Conservation (phyloP, 2,329 filamentous ascomycete species). For the Claviceps sp. region DNA sequence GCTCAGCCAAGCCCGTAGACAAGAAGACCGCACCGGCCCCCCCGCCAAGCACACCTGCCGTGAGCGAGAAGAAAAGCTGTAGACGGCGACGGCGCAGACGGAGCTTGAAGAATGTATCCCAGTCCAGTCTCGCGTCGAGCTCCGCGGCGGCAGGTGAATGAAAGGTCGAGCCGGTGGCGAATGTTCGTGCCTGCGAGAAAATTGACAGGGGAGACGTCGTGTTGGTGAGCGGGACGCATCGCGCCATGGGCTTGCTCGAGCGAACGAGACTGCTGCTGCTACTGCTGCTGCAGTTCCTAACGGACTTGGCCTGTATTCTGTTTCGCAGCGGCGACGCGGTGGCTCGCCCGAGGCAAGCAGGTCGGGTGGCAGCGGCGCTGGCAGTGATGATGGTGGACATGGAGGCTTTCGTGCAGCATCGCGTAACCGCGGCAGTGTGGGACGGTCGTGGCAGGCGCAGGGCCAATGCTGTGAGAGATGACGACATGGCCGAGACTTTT, state of each 20-base stretch:
- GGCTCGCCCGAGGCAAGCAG: conserved; percentile 12
- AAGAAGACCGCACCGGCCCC: conserved; percentile 51
- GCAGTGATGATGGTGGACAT: conserved; percentile 13
- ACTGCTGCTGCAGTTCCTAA: not conserved
- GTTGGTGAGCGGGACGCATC: conserved; percentile 3
- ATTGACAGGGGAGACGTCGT: not conserved
- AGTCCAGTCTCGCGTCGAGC: conserved; percentile 41
- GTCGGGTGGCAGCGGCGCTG: conserved; percentile 6
- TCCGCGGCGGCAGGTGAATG: conserved; percentile 1
- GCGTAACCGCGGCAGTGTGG: conserved; percentile 11
- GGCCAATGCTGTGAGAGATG: conserved; percentile 19
- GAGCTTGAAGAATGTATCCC: conserved; percentile 87
- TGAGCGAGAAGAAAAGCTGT: conserved; percentile 64
- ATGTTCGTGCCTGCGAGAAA: conserved; percentile 5
- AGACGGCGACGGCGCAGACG: conserved; percentile 74
- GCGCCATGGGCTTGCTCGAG: conserved; percentile 2
- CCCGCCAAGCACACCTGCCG: conserved; percentile 49
- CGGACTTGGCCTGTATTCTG: conserved; percentile 4
- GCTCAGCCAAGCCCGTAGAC: conserved; percentile 58
- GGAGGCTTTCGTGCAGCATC: conserved; percentile 16
- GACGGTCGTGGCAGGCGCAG: conserved; percentile 16
- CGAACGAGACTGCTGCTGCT: not conserved
- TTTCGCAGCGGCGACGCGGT: conserved; percentile 6
- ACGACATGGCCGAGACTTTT: conserved; percentile 13
- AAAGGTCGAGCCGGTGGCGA: not conserved